Evolutionary conservation across 176 grass and related monocot species (phyloP).

Genomic region (Tillandsia fasciculata): DNA sequence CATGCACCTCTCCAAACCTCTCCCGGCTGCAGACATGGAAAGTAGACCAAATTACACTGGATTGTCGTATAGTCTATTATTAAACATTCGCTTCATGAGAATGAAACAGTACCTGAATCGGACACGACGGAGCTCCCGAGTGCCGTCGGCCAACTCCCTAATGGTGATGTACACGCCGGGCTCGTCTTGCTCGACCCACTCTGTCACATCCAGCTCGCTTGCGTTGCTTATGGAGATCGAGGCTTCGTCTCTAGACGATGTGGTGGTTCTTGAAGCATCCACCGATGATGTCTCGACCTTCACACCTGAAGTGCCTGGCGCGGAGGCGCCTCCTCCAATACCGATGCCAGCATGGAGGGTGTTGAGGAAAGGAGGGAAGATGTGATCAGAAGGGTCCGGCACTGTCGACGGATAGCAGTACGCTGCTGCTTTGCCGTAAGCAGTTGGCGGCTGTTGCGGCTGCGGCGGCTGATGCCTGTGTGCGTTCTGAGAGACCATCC

Average conservation of each 20-base stretch:
- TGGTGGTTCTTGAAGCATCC: slow-evolving; percentile 63
- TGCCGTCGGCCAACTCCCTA: slow-evolving; percentile 56
- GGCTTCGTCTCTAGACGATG: slow-evolving; percentile 80
- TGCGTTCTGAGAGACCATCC: slow-evolving; percentile 15
- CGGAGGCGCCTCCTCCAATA: slow-evolving; percentile 2
- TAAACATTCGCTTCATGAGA: not conserved
- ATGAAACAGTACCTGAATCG: slow-evolving; percentile 43
- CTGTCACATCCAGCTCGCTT: slow-evolving; percentile 58
- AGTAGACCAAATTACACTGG: not conserved
- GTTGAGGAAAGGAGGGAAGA: slow-evolving; percentile 62
- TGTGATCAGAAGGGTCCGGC: slow-evolving; percentile 64
- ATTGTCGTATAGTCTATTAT: too few species aligned
- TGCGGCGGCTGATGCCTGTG: slow-evolving; percentile 25
- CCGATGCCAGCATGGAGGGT: slow-evolving; percentile 33
- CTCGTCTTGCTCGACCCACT: slow-evolving; percentile 64
- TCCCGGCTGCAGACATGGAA: slow-evolving; percentile 39
- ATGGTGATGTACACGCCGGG: slow-evolving; percentile 74
- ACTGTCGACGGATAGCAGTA: slow-evolving; percentile 49
- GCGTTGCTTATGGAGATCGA: slow-evolving; percentile 89
- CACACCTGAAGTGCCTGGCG: slow-evolving; percentile 9
- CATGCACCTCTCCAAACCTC: slow-evolving; percentile 64
- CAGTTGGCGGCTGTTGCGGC: slow-evolving; percentile 19
- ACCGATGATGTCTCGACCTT: slow-evolving; percentile 13
- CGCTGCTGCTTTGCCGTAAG: slow-evolving; percentile 31
- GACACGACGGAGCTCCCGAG: slow-evolving; percentile 64